These are phyloP conservation scores for Kluyveromyces nonfermentans DNA, from an alignment of 805 yeast genomes.

Conservation along the genomic window DNA sequence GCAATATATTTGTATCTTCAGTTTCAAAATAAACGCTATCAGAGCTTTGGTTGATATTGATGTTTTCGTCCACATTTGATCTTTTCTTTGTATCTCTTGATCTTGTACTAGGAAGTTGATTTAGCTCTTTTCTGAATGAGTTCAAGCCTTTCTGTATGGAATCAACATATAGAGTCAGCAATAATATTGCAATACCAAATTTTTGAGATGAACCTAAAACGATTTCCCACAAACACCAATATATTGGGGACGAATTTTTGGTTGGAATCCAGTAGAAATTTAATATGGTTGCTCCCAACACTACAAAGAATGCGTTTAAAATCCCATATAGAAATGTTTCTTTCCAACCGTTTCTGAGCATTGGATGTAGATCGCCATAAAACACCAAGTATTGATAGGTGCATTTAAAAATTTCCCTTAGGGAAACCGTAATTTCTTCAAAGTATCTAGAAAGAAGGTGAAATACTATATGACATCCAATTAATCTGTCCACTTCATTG, in stretches of 20 bases:
- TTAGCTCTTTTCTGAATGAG: neutral
- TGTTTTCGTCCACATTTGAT: neutral
- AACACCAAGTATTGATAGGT: neutral
- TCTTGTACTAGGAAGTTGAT: neutral
- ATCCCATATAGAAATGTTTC: constrained; percentile 1
- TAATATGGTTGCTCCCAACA: neutral
- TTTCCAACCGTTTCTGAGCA: neutral
- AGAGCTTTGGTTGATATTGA: neutral
- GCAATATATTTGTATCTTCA: neutral
- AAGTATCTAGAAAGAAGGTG: neutral
- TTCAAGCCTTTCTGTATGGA: constrained; percentile 1
- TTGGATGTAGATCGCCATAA: constrained; percentile 1
- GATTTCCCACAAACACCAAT: constrained; percentile 1
- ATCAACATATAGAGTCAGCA: constrained; percentile 1
- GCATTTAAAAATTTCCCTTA: neutral
- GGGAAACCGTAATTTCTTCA: neutral
- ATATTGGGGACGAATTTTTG: constrained; percentile 1
- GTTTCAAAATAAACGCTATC: neutral
- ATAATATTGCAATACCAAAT: neutral
- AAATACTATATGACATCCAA: neutral
- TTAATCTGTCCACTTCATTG: neutral
- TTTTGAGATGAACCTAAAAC: constrained; percentile 2
- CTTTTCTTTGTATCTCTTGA: neutral
- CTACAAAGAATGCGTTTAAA: neutral
- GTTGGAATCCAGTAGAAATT: neutral